These are phyloP conservation scores for Colletotrichum lentis DNA, from an alignment of 2,329 filamentous ascomycete genomes.

Conservation along the genomic window DNA sequence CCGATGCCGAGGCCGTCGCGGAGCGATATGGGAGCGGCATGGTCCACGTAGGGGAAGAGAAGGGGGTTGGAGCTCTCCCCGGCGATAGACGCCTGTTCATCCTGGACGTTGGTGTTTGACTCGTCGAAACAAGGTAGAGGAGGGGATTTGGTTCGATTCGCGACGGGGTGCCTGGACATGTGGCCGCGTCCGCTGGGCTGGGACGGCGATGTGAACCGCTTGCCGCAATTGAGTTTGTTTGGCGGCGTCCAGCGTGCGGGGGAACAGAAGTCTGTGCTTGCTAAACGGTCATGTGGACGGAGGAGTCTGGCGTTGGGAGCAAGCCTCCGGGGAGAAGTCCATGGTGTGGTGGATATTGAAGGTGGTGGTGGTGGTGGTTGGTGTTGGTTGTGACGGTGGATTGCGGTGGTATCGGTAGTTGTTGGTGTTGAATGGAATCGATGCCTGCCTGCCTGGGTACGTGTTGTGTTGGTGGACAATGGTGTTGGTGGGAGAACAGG, in stretches of 20 bases:
- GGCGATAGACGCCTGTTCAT: conserved; percentile 5
- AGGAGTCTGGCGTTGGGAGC: not conserved
- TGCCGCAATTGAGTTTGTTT: conserved; percentile 20
- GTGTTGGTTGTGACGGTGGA: not conserved
- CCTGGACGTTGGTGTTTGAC: not conserved
- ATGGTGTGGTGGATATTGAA: not conserved
- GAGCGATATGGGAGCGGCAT: not conserved
- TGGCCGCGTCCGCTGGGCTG: conserved; percentile 3
- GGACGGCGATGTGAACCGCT: conserved; percentile 6
- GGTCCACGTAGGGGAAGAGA: not conserved
- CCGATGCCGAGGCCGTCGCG: not conserved
- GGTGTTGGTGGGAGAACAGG: not conserved
- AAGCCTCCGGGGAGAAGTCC: conserved; percentile 21
- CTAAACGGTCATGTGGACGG: conserved; percentile 10
- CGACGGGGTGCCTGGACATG: conserved; percentile 5
- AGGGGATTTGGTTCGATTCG: not conserved
- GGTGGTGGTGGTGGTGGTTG: not conserved
- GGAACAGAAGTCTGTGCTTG: conserved; percentile 4
- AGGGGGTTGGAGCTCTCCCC: not conserved
- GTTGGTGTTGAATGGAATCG: no score
- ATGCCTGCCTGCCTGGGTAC: no score
- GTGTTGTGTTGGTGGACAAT: no score
- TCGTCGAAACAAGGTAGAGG: conserved; percentile 7
- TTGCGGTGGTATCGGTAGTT: not conserved
- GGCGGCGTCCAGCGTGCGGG: conserved; percentile 10